Evolutionary conservation across 805 yeast genomes (phyloP).

Genomic region (Kazachstania bromeliacearum): DNA sequence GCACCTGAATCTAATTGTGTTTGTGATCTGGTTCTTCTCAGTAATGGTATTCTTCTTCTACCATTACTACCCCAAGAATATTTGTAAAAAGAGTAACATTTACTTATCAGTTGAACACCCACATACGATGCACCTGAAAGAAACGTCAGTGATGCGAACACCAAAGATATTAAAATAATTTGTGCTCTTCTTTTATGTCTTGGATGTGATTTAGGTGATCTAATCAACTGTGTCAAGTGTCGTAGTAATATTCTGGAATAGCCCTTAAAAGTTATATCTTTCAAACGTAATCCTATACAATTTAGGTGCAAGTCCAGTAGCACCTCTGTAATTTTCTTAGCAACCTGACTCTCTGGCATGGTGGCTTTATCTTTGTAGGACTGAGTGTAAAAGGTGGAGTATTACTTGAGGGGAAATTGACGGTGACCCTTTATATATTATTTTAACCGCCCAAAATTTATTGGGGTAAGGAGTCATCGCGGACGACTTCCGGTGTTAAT

Average conservation of each 20-base stretch:
- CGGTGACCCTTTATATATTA: no score
- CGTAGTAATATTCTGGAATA: conserved; percentile 13
- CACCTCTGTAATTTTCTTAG: conserved; percentile 5
- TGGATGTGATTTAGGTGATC: conserved; percentile 15
- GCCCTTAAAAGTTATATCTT: conserved; percentile 10
- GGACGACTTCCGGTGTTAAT: no score
- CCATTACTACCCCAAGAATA: conserved; percentile 5
- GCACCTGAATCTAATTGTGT: conserved; percentile 24
- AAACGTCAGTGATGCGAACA: conserved; percentile 12
- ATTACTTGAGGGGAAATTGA: no score
- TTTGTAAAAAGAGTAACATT: conserved; percentile 9
- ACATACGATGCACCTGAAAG: conserved; percentile 15
- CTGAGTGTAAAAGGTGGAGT: no score
- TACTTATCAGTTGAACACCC: conserved; percentile 8
- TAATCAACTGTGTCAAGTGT: conserved; percentile 16
- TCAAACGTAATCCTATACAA: conserved; percentile 18
- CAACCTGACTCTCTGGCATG: conserved; percentile 6
- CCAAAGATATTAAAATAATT: conserved; percentile 15
- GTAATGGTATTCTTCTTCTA: conserved; percentile 3
- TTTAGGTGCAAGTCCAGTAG: conserved; percentile 10
- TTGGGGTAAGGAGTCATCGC: no score
- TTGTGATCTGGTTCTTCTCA: conserved; percentile 26
- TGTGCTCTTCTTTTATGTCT: conserved; percentile 20
- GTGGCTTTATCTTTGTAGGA: no score
- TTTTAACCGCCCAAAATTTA: no score